Evolutionary conservation across 495 filamentous ascomycete genomes (phyloP), one percentile per base, ranked within the genome.

Genomic region (Hypoxylon rickii): DNA sequence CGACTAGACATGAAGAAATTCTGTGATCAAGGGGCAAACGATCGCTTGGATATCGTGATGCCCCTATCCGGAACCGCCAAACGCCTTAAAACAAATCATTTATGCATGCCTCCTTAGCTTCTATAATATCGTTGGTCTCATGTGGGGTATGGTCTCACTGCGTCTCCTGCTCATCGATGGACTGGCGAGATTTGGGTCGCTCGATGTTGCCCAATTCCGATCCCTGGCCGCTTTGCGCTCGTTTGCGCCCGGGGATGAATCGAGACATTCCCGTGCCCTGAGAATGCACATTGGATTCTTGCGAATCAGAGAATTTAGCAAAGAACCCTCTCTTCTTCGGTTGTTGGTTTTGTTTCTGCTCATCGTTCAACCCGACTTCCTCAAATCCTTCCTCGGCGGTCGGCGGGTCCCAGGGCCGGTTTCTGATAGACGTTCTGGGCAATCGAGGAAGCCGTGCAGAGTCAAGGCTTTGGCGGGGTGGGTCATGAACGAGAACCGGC

Each of bases 341-440:
- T 49, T 61, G 65, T 60, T 85, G 79, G 34, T 79, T 76, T 46
- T 79, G 79, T 36, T 79, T 76, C 47, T 79, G 68, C 11, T 90
- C 89, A 52, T 94, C 93, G 39, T 87, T 84, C 13, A 98, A 75
- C 0, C 89, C 90, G 3, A 98, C 89, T 5, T 98, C 95, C 67
- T 97, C 94, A 65, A 97, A 96, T 20, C 73, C 69, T 59, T 92
- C 89, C 52, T 94, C 91, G 22, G 84, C 81, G 48, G 84, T 86
- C 10, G 83, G 73, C 21, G 80, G 75, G 24, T 82, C 76, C 58
- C 71, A 81, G 18, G 65, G 72, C 7, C 76, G 82, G 54, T 75
- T 77, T 46, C 69, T 77, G 33, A 83, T 69, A 34, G 73, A 74
- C 38, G 78, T 78, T 50, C 80, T 78, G 37, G 81, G 79, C 48